phyloP scores from a whole-genome alignment of 2,329 filamentous ascomycete genomes.

The Pestalotiopsis sp. region DNA sequence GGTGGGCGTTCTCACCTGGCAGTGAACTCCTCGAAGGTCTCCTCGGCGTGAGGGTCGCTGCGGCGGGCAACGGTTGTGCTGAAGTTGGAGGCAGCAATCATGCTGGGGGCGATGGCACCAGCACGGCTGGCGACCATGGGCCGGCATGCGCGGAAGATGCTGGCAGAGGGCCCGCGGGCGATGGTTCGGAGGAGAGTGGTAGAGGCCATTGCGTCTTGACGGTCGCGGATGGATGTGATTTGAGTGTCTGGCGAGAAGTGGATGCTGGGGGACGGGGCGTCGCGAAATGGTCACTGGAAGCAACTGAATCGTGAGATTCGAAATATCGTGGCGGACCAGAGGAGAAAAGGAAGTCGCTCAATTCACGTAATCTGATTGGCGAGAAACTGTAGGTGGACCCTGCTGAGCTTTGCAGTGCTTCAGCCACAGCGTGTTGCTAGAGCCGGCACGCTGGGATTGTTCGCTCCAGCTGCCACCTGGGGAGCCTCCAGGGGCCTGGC shows the following conservation, averaged over 20 bases:
- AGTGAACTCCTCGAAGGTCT: constrained; percentile 99
- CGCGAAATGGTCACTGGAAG: background rate
- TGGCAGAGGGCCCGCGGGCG: constrained; percentile 65
- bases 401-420: constrained; percentile 6
- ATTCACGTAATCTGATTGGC: constrained; percentile 10
- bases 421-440: background rate
- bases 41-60: constrained; percentile 73
- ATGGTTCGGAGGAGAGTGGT: constrained; percentile 71
- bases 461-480: constrained; percentile 1
- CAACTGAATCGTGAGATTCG: constrained; percentile 10
- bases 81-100: constrained; percentile 59
- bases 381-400: constrained; percentile 1
- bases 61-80: constrained; percentile 63
- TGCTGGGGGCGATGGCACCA: constrained; percentile 51
- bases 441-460: too few relatives aligned
- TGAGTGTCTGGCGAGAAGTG: background rate
- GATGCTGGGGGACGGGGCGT: background rate
- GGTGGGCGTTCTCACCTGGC: constrained; percentile 72
- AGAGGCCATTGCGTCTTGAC: constrained; percentile 60
- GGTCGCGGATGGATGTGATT: background rate
- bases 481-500: background rate
- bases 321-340: constrained; percentile 11
- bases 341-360: constrained; percentile 16
- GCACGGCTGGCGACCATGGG: constrained; percentile 58
- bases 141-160: constrained; percentile 67